Evolutionary conservation across 2,329 filamentous ascomycete species (phyloP).

Genomic region (Colletotrichum cereale): DNA sequence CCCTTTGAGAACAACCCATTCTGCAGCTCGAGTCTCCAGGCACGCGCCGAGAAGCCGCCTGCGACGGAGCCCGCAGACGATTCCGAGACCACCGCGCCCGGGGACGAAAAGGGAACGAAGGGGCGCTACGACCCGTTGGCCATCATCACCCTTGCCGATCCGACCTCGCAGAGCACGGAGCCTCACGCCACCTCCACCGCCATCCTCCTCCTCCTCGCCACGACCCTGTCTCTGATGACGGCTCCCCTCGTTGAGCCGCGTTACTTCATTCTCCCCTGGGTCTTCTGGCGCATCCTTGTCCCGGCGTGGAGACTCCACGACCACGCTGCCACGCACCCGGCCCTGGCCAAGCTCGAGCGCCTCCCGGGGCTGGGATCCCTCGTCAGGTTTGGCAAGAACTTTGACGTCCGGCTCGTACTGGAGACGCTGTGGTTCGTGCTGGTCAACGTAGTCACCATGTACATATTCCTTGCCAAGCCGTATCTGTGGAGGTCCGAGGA

Average conservation of each 20-base stretch:
- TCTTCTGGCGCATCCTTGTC: conserved; percentile 88
- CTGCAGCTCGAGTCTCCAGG: conserved; percentile 14
- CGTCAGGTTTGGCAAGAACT: conserved; percentile 38
- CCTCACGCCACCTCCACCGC: conserved; percentile 62
- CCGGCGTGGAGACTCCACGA: conserved; percentile 60
- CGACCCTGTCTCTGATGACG: conserved; percentile 83
- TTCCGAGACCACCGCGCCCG: not conserved
- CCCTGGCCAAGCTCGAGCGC: not conserved
- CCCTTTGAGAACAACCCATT: conserved; percentile 50
- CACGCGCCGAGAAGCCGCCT: conserved; percentile 15
- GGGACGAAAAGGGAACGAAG: not conserved
- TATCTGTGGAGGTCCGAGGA: conserved; percentile 74
- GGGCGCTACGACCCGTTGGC: conserved; percentile 28
- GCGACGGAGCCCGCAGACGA: not conserved
- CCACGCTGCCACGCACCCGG: conserved; percentile 1
- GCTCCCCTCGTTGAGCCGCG: conserved; percentile 94
- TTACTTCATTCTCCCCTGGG: conserved; percentile 96
- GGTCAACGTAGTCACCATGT: conserved; percentile 76
- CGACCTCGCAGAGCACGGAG: conserved; percentile 45
- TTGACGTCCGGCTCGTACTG: conserved; percentile 63
- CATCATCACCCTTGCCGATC: conserved; percentile 43
- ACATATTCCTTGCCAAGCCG: conserved; percentile 76
- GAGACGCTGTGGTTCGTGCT: conserved; percentile 78
- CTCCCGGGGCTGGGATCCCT: conserved; percentile 25
- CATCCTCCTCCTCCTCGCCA: conserved; percentile 74